phyloP scores from a whole-genome alignment of 2,329 filamentous ascomycete genomes.

The Colletotrichum liriopes region DNA sequence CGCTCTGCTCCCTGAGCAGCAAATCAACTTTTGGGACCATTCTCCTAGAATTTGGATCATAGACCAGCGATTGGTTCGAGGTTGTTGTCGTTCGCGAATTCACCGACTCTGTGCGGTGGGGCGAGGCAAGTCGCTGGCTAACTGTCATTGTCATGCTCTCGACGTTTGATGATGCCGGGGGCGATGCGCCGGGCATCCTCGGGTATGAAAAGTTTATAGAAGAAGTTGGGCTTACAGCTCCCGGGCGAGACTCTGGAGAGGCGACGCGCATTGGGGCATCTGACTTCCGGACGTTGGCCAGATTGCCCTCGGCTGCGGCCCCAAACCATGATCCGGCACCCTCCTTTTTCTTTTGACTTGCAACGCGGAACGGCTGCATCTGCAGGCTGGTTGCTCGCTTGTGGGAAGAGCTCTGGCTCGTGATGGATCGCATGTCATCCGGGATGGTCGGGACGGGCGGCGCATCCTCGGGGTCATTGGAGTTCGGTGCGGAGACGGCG shows the following conservation, averaged over 20 bases:
- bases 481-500: constrained; percentile 67
- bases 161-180: constrained; percentile 51
- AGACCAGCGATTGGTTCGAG: constrained; percentile 66
- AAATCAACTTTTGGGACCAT: constrained; percentile 68
- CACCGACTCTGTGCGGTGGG: constrained; percentile 46
- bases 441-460: constrained; percentile 86
- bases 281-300: constrained; percentile 61
- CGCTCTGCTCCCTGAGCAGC: constrained; percentile 58
- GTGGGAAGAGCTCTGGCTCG: constrained; percentile 47
- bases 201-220: constrained; percentile 75
- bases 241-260: constrained; percentile 54
- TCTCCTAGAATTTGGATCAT: constrained; percentile 76
- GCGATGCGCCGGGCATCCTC: constrained; percentile 60
- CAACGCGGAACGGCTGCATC: constrained; percentile 66
- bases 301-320: constrained; percentile 59
- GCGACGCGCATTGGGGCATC: constrained; percentile 58
- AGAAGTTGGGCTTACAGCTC: constrained; percentile 63
- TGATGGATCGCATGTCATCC: constrained; percentile 55
- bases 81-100: constrained; percentile 46
- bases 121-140: constrained; percentile 46
- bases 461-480: constrained; percentile 61
- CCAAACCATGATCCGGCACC: constrained; percentile 67
- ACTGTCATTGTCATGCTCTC: constrained; percentile 43
- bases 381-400: constrained; percentile 60
- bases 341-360: constrained; percentile 66